Percentiles rank a stretch among this genome's conserved stretches.
Evolutionary conservation across 1,139 yeast genomes (phyloP).

Genomic region (Scheffersomyces lignicola): DNA sequence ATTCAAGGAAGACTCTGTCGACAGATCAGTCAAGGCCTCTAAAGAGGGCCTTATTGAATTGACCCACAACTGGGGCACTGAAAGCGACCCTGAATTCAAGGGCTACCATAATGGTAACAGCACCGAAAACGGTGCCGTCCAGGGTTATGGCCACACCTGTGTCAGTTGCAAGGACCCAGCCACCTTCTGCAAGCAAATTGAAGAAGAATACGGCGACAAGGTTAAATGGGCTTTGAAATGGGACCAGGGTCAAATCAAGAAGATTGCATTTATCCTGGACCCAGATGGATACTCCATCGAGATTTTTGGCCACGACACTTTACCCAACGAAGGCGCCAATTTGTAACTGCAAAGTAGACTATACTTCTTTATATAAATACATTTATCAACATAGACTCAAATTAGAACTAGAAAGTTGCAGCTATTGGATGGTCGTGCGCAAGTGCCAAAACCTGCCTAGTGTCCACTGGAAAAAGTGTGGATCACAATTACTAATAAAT

Average conservation of each 20-base stretch:
- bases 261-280: slow-evolving; percentile 73
- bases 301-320: slow-evolving; percentile 42
- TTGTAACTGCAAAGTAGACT: background rate
- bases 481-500: too few species aligned
- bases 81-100: slow-evolving; percentile 64
- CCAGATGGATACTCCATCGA: slow-evolving; percentile 94
- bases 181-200: slow-evolving; percentile 52
- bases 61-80: slow-evolving; percentile 96
- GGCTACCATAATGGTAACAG: slow-evolving; percentile 82
- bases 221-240: slow-evolving; percentile 47
- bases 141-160: slow-evolving; percentile 87
- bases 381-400: too few species aligned
- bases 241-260: slow-evolving; percentile 59
- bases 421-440: background rate
- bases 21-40: slow-evolving; percentile 29
- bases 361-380: too few species aligned
- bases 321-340: slow-evolving; percentile 8
- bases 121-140: slow-evolving; percentile 55
- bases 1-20: slow-evolving; percentile 36
- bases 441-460: slow-evolving; percentile 1
- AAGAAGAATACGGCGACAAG: slow-evolving; percentile 35
- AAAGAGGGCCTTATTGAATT: slow-evolving; percentile 78
- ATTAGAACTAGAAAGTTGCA: background rate
- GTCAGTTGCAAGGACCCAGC: slow-evolving; percentile 69
- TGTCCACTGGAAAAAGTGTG: too few species aligned